Base-by-base conservation (phyloP, 2,329 filamentous ascomycete genomes). In the Aspergillus caelatus region DNA sequence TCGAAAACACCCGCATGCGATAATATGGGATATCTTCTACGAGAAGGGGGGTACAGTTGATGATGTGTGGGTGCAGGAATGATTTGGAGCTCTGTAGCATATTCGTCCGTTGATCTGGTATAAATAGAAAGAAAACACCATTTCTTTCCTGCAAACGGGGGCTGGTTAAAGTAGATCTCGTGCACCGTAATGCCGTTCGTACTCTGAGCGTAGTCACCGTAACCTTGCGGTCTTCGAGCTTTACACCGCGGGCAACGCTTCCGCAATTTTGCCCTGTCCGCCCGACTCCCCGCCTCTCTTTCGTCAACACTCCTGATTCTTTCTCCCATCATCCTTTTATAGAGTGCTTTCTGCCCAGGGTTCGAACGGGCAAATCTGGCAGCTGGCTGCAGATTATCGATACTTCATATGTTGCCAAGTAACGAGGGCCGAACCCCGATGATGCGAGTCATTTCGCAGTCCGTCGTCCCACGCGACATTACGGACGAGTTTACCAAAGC, bases 401-500 rank as follows among this genome's bases (percentile, higher is more conserved):
- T 50, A 57, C 61, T 67, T 64, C 62, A 41, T 67, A 78, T 77
- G 75, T 68, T 78, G 65, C 72, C 73, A 62, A 77, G 74, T 66
- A 74, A 74, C 65, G 67, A 77, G 65, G 68, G 69, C 65, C 71
- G 69, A 66, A 67, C 69, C 60, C 69, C 75, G 58, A 68, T 67
- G 62, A 72, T 73, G 70, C 74, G 74, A 68, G 68, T 71, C 36
- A 64, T 71, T 63, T 72, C 77, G 65, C 76, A 79, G 56, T 77
- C 76, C 57, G 76, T 81, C 64, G 71, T 70, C 52, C 76, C 77
- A 62, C 77, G 79, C 69, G 84, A 88, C 73, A 85, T 88, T 67
- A 88, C 85, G n/a, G 79, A 79, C 45, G 80, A 83, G 67, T 87
- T 88, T 68, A 82, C 79, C 16, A 72, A 76, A 63, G 85, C 85